phyloP scores from a whole-genome alignment of 2,329 filamentous ascomycete genomes.

The Ophiosphaerella herpotricha region DNA sequence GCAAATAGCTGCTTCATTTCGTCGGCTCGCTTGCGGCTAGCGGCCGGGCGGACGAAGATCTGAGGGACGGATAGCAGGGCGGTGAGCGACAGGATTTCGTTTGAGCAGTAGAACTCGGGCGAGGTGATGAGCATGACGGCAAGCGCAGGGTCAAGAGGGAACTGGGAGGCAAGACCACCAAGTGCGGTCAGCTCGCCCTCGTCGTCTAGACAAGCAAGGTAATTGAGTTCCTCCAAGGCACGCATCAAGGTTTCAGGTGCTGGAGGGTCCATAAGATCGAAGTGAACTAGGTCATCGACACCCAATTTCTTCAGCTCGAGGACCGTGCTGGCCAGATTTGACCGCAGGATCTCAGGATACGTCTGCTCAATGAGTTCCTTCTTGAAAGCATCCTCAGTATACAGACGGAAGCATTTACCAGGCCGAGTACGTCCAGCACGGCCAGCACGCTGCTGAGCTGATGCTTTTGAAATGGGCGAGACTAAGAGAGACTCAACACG shows the following conservation, averaged over 20 bases:
- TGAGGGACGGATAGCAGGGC: slow-evolving; percentile 93
- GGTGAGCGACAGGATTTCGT: slow-evolving; percentile 95
- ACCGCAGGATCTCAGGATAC: slow-evolving; percentile 92
- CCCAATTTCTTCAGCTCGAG: slow-evolving; percentile 97
- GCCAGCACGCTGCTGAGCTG: slow-evolving; percentile 95
- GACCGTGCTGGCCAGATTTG: slow-evolving; percentile 92
- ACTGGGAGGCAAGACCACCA: slow-evolving; percentile 87
- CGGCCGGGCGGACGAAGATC: slow-evolving; percentile 86
- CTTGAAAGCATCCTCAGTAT: slow-evolving; percentile 95
- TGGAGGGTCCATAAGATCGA: slow-evolving; percentile 97
- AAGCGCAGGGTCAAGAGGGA: slow-evolving; percentile 89
- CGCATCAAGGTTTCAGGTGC: slow-evolving; percentile 98
- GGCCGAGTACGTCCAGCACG: slow-evolving; percentile 98
- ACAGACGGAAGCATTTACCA: slow-evolving; percentile 96
- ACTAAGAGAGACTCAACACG: slow-evolving; percentile 97
- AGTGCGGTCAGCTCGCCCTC: slow-evolving; percentile 90
- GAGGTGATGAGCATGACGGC: slow-evolving; percentile 98
- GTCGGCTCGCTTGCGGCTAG: slow-evolving; percentile 86
- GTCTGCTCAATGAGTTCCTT: slow-evolving; percentile 98
- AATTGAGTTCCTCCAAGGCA: slow-evolving; percentile 95
- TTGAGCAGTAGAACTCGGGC: slow-evolving; percentile 97
- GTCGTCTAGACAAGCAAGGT: slow-evolving; percentile 93
- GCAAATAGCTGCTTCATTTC: slow-evolving; percentile 96
- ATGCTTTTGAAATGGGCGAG: slow-evolving; percentile 96
- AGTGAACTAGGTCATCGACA: slow-evolving; percentile 93